Percentiles rank a stretch among this genome's conserved stretches.
These are phyloP conservation scores for Parmelia sp. DNA, from an alignment of 495 filamentous ascomycete genomes.

Conservation along the genomic window DNA sequence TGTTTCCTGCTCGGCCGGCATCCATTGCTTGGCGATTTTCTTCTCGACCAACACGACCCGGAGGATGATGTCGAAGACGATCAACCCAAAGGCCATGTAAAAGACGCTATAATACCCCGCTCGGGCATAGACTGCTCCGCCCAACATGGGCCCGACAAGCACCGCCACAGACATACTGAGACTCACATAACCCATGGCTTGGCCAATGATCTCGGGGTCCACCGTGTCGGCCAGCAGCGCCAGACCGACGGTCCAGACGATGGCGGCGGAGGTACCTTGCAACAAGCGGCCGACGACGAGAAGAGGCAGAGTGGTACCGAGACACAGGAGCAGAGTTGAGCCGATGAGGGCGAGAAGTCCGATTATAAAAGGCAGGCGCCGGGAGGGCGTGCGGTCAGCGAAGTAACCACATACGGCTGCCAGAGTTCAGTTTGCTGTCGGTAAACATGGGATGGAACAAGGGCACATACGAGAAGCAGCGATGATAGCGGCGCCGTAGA, in stretches of 20 bases:
- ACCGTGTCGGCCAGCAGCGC: conserved; percentile 86
- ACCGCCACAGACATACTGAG: conserved; percentile 64
- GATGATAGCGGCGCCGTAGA: conserved; percentile 72
- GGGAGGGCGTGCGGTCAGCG: conserved; percentile 61
- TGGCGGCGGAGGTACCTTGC: conserved; percentile 64
- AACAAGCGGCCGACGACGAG: conserved; percentile 65
- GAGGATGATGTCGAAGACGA: conserved; percentile 63
- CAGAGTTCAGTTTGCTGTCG: not conserved
- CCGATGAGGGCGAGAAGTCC: conserved; percentile 65
- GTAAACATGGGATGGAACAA: not conserved
- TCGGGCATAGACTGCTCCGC: conserved; percentile 68
- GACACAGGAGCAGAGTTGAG: conserved; percentile 65
- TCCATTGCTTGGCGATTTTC: conserved; percentile 65
- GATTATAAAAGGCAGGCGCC: conserved; percentile 61
- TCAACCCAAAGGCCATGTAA: conserved; percentile 62
- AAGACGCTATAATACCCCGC: conserved; percentile 72
- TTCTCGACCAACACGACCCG: conserved; percentile 69
- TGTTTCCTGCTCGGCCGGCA: conserved; percentile 19
- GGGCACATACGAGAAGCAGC: conserved; percentile 41
- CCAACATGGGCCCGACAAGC: conserved; percentile 67
- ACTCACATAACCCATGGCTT: conserved; percentile 68
- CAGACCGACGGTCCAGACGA: conserved; percentile 71
- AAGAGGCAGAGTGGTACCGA: conserved; percentile 61
- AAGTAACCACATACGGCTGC: conserved; percentile 38
- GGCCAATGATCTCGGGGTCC: conserved; percentile 56